phyloP scores from a whole-genome alignment of 805 yeast genomes.

The Monosporozyma unispora region DNA sequence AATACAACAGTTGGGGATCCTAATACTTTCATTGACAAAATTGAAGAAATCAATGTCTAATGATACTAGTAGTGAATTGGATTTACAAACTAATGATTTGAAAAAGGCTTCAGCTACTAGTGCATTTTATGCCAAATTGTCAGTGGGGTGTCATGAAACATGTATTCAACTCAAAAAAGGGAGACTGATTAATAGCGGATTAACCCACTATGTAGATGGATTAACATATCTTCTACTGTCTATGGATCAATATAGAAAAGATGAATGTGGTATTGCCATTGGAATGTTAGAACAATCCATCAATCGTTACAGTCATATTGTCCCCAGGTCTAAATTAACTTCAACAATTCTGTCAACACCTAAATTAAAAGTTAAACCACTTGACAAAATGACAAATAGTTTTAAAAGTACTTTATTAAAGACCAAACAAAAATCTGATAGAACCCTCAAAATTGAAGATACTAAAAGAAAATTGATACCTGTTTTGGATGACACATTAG shows the following conservation, averaged over 20 bases:
- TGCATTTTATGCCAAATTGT: slow-evolving; percentile 21
- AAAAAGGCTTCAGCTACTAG: slow-evolving; percentile 18
- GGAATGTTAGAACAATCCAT: slow-evolving; percentile 24
- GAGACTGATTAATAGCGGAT: slow-evolving; percentile 6
- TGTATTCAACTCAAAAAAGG: slow-evolving; percentile 6
- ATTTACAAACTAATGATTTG: slow-evolving; percentile 25
- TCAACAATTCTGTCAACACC: slow-evolving; percentile 8
- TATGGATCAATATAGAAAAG: slow-evolving; percentile 20
- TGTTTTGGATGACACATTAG: slow-evolving; percentile 17
- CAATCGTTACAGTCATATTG: slow-evolving; percentile 11
- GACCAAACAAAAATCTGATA: not conserved
- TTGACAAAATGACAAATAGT: slow-evolving; percentile 5
- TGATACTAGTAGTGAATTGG: slow-evolving; percentile 19
- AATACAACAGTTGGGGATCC: slow-evolving; percentile 24
- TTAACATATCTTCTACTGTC: slow-evolving; percentile 21
- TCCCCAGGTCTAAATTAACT: slow-evolving; percentile 12
- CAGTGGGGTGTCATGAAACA: slow-evolving; percentile 23
- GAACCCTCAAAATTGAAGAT: not conserved
- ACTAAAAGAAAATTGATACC: slow-evolving; percentile 12
- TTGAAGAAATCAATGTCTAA: slow-evolving; percentile 18
- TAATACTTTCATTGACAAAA: slow-evolving; percentile 27
- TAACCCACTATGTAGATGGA: slow-evolving; percentile 17
- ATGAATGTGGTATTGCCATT: slow-evolving; percentile 22
- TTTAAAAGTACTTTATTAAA: slow-evolving; percentile 5
- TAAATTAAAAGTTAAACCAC: slow-evolving; percentile 4